These are phyloP conservation scores for Paspalum vaginatum DNA, from an alignment of 176 grass and related monocot species.

Conservation along the genomic window DNA sequence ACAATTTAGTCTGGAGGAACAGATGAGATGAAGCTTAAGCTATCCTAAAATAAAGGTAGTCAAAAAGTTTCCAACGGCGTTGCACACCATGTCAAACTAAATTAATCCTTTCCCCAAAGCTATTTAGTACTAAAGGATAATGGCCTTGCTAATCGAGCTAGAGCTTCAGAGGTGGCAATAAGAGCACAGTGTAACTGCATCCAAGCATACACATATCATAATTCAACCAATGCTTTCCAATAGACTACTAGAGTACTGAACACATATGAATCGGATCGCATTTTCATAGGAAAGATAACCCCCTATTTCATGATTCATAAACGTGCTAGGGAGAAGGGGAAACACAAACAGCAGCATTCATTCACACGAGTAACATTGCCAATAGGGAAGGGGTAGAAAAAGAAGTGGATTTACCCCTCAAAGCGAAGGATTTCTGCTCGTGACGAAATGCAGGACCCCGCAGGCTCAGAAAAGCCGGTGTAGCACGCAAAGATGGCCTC, in stretches of 20 bases:
- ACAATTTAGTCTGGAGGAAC: neutral
- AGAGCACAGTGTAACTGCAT: slow-evolving; percentile 1
- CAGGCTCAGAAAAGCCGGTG: slow-evolving; percentile 35
- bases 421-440: slow-evolving; percentile 21
- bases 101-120: neutral
- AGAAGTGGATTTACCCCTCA: slow-evolving; percentile 40
- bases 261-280: neutral
- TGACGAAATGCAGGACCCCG: slow-evolving; percentile 18
- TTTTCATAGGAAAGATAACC: neutral
- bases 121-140: neutral
- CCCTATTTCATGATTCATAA: too few species aligned
- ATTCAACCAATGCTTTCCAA: neutral
- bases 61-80: neutral
- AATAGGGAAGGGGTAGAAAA: neutral
- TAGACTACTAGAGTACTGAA: neutral
- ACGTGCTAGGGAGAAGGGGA: neutral
- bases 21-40: neutral
- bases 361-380: neutral
- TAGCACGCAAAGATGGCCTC: neutral
- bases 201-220: neutral
- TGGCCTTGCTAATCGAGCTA: neutral
- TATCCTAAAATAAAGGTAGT: neutral
- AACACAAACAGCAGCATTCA: neutral
- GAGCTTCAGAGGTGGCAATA: slow-evolving; percentile 21
- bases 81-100: neutral